phyloP scores from a whole-genome alignment of 257 asterid genomes.

The Solanum ahanhuiri region DNA sequence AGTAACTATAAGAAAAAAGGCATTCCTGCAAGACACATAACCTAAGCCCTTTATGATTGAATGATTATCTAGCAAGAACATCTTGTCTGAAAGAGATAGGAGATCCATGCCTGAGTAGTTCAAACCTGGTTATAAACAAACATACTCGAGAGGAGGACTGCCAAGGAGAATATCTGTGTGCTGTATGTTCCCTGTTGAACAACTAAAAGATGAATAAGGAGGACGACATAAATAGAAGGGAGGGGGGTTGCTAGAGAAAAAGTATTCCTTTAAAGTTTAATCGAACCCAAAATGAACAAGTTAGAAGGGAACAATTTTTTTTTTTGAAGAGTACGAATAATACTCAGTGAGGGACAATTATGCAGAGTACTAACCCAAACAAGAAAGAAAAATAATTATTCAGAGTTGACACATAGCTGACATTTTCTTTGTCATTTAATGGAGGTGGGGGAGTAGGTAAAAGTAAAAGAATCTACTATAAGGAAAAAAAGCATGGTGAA shows the following conservation, averaged over 20 bases:
- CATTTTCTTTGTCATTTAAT: not conserved
- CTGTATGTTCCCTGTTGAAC: slow-evolving; percentile 91
- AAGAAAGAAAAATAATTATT: not conserved
- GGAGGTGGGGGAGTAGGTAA: not conserved
- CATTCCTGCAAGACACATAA: not conserved
- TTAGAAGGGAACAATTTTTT: not conserved
- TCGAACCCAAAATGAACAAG: not conserved
- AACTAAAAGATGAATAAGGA: not conserved
- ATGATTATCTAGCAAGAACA: not conserved
- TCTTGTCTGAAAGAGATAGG: not conserved
- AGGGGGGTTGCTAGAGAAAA: not conserved
- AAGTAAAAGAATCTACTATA: not conserved
- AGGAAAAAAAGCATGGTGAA: not conserved
- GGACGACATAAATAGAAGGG: not conserved
- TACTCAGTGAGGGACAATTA: not conserved
- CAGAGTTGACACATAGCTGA: not conserved
- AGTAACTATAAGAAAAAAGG: not conserved
- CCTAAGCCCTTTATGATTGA: not conserved
- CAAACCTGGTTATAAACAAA: slow-evolving; percentile 92
- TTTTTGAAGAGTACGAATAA: not conserved
- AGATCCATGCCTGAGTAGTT: not conserved
- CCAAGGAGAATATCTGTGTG: slow-evolving; percentile 93
- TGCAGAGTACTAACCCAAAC: not conserved
- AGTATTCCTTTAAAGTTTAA: not conserved
- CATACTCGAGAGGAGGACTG: slow-evolving; percentile 96